A percentile compares a stretch with the other conserved stretches of the same genome.
These are phyloP conservation scores for Mortierella antarctica DNA, from an alignment of 192 early-diverging fungal species.

Conservation along the genomic window DNA sequence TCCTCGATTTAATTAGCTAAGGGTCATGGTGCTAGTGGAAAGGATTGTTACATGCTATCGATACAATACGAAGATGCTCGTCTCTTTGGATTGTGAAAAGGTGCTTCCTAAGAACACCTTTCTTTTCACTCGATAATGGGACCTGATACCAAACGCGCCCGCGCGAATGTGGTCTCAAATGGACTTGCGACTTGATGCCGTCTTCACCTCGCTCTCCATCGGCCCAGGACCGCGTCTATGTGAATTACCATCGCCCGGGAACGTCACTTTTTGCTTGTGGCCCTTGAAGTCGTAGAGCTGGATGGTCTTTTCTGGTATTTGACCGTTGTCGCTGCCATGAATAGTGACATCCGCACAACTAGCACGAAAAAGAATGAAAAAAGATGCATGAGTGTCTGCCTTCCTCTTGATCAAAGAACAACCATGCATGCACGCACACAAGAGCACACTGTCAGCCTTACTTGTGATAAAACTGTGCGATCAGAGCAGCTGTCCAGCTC, in stretches of 20 bases:
- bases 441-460: constrained; percentile 3
- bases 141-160: too few species aligned
- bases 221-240: constrained; percentile 20
- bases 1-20: too few species aligned
- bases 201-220: constrained; percentile 6
- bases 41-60: too few species aligned
- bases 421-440: not conserved
- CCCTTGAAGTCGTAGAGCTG: constrained; percentile 31
- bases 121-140: too few species aligned
- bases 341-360: constrained; percentile 50
- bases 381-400: not conserved
- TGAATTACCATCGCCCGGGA: constrained; percentile 32
- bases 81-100: too few species aligned
- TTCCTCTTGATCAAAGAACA: not conserved
- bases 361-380: not conserved
- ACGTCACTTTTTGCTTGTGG: constrained; percentile 10
- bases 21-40: too few species aligned
- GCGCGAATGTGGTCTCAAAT: too few species aligned
- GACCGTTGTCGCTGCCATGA: constrained; percentile 17
- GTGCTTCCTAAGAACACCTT: too few species aligned
- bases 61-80: too few species aligned
- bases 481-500: constrained; percentile 31
- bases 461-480: constrained; percentile 51
- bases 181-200: constrained; percentile 8
- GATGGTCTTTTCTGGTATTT: constrained; percentile 20